Evolutionary conservation across 2,329 filamentous ascomycete species (phyloP), one percentile per base, ranked within the genome.

Genomic region (Teratosphaeria destructans): DNA sequence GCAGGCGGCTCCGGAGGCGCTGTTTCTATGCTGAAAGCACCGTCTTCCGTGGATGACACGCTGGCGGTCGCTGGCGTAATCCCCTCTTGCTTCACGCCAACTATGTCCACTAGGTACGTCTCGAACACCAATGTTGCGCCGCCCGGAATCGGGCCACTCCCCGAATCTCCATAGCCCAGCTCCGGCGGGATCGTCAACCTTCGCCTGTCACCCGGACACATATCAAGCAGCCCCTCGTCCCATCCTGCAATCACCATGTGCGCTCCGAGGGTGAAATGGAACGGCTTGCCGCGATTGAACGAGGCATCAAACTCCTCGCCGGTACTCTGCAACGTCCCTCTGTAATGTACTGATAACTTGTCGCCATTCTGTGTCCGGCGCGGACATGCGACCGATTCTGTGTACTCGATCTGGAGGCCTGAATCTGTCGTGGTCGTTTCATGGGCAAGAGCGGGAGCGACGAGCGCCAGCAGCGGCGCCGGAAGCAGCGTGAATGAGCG

Each of bases 161-260:
- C 80, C 58, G 85, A 81, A 63, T 87, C 78, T 56, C 94, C 94
- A 75, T 97, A 99, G 55, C 85, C 94, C 71, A 87, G 78, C 71
- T 86, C 84, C 23, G 93, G 90, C n/a, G 91, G 90, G 59, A 99
- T 94, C 23, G 87, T 96, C 74, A 99, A 77, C 59, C 84, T 93
- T 75, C 76, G 84, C 81, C 92, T 93, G 81, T 97, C 93, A 63
- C 94, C 93, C 67, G 95, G 88, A 76, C 94, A 97, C 92, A 97
- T 96, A 71, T 89, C 89, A 58, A 94, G 68, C 47, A 97, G 82
- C 56, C 93, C 93, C 72, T 95, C 76, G 69, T 97, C 93, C 93
- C 92, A 96, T 71, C 93, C 93, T 78, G 89, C 86, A 73, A 99
- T 99, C 56, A 97, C 94, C 73, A 88, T 83, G 53, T 90, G 89